Base-by-base conservation (phyloP, 2,329 filamentous ascomycete species). In the Diaporthe citri region DNA sequence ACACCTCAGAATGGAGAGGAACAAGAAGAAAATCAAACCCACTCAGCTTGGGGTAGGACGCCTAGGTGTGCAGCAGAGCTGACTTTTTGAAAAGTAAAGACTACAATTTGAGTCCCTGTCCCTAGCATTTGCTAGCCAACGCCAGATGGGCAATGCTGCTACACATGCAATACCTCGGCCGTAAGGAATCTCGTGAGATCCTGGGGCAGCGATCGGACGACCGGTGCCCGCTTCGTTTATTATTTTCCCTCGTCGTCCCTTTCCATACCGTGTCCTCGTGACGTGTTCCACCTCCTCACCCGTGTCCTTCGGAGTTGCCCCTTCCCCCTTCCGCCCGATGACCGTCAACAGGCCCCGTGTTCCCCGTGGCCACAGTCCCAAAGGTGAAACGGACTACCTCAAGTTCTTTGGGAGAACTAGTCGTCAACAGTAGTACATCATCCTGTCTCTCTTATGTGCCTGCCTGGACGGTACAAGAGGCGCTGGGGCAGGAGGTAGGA, bases 131-230 rank as follows among this genome's bases (percentile, higher is more conserved):
- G 43, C 56, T 55, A 75, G 70, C 55, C 62, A 73, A 75, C 71
- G 74, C 71, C 71, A 73, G 36, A 73, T 75, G 59, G 39, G 74
- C 74, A 73, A 75, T 66, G 69, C 57, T 75, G 64, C 62, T 75
- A 64, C 62, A 70, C 56, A 73, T 75, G 74, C 71, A 59, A 56
- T 52, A 69, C 31, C 28, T 48, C 60, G 52, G 57, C 71, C 70
- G 52, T 75, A 41, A 59, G 48, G 51, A 74, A 43, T 36, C 36
- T 56, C 56, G 74, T 64, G 57, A 64, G 57, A 72, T 62, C 71
- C 71, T 57, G 48, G 55, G 36, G 56, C 64, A 74, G 62, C 71
- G 52, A 70, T 60, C 62, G 15, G 39, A 34, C 59, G 41, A 28
- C 51, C 51, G 43, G 43, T 67, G 55, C 52, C 59, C 71, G 43